phyloP scores from a whole-genome alignment of 108 stramenopile genomes.

The Chaetoceros muelleri region DNA sequence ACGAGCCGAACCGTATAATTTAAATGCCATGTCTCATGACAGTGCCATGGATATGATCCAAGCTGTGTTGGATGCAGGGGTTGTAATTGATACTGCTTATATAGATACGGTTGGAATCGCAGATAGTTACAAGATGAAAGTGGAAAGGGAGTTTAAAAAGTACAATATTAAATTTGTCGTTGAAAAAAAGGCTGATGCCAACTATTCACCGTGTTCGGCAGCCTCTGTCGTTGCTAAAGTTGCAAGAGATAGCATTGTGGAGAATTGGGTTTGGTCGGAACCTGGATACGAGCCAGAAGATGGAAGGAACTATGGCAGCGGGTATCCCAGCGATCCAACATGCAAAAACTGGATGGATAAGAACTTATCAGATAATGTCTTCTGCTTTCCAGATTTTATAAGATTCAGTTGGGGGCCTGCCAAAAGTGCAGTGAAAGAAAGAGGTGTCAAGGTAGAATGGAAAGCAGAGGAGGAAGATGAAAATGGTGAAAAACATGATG shows the following conservation, averaged over 20 bases:
- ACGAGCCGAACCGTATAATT: constrained; percentile 58
- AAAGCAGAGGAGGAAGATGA: constrained; percentile 57
- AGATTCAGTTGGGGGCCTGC: constrained; percentile 75
- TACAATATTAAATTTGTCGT: constrained; percentile 70
- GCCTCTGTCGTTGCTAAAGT: constrained; percentile 84
- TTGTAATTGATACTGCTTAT: constrained; percentile 45
- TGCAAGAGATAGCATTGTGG: constrained; percentile 48
- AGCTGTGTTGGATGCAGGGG: constrained; percentile 41
- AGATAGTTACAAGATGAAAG: constrained; percentile 38
- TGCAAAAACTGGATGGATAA: constrained; percentile 58
- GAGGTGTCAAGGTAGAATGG: constrained; percentile 30
- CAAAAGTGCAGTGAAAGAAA: constrained; percentile 36
- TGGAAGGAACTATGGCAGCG: constrained; percentile 20
- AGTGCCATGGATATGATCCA: constrained; percentile 74
- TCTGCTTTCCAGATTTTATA: constrained; percentile 64
- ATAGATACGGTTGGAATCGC: constrained; percentile 88
- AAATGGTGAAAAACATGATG: constrained; percentile 26
- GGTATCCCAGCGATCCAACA: constrained; percentile 73
- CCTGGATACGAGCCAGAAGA: constrained; percentile 8
- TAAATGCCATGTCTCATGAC: constrained; percentile 81
- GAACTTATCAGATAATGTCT: constrained; percentile 46
- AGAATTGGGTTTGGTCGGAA: constrained; percentile 54
- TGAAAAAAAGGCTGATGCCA: constrained; percentile 88
- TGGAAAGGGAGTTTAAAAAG: constrained; percentile 56
- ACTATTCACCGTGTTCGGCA: constrained; percentile 79